A percentile compares a stretch with the other conserved stretches of the same genome.
Evolutionary conservation across 768 basidiomycete species (phyloP).

Genomic region (Lentinula sp.): DNA sequence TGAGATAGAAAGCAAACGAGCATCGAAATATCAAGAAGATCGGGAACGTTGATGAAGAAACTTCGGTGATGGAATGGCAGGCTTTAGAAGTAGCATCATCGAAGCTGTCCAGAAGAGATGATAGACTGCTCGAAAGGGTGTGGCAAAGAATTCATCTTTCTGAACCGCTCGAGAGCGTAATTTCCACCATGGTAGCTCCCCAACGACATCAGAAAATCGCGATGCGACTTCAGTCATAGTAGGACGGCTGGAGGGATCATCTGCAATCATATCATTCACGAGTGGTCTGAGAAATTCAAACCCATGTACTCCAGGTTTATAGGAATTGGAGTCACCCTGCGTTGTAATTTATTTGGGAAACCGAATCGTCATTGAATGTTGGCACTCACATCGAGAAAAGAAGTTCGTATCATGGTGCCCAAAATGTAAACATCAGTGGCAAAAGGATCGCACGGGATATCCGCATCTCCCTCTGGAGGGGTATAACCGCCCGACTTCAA

Average conservation of each 20-base stretch:
- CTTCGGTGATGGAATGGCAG: neutral
- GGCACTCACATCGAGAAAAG: constrained; percentile 8
- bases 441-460: constrained; percentile 30
- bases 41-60: neutral
- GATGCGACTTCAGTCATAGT: constrained; percentile 9
- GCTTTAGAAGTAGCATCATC: neutral
- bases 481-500: constrained; percentile 14
- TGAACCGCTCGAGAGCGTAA: constrained; percentile 1
- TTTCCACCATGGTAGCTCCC: neutral
- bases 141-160: neutral
- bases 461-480: constrained; percentile 23
- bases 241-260: constrained; percentile 8
- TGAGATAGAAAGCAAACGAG: too few relatives aligned
- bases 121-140: neutral
- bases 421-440: constrained; percentile 37
- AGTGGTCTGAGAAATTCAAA: constrained; percentile 11
- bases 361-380: neutral
- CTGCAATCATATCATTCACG: constrained; percentile 1
- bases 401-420: constrained; percentile 26
- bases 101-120: neutral
- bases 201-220: constrained; percentile 5
- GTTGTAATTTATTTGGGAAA: neutral
- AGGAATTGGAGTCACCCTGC: neutral
- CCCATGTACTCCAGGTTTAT: neutral
- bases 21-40: too few relatives aligned